These are phyloP conservation scores for Magnolia sinica DNA, from an alignment of 164 flowering plant species.

Conservation along the genomic window DNA sequence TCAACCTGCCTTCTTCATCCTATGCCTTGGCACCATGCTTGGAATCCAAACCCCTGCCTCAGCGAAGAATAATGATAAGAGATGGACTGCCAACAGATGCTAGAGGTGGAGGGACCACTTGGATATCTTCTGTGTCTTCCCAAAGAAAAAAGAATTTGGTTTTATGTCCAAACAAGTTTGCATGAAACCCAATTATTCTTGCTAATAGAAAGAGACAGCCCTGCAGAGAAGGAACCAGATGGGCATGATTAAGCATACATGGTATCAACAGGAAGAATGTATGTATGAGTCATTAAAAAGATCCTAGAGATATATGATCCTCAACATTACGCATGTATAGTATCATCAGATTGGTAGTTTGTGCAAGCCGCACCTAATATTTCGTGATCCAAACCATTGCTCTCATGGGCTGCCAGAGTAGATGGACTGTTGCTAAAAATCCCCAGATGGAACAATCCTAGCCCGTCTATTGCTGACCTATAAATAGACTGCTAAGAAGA, in stretches of 20 bases:
- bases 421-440: background rate
- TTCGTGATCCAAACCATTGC: background rate
- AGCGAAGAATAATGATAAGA: constrained; percentile 62
- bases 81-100: constrained; percentile 92
- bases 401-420: background rate
- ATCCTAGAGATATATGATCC: background rate
- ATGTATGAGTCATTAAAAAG: background rate
- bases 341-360: background rate
- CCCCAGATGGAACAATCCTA: background rate
- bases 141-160: constrained; percentile 90
- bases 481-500: background rate
- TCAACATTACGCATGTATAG: background rate
- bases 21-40: constrained; percentile 80
- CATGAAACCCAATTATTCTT: constrained; percentile 82
- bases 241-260: background rate
- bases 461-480: background rate
- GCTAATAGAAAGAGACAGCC: constrained; percentile 94
- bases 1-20: constrained; percentile 86
- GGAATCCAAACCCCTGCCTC: constrained; percentile 86
- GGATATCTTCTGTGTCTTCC: constrained; percentile 95
- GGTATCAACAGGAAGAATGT: too few species aligned
- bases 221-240: constrained; percentile 30
- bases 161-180: constrained; percentile 84
- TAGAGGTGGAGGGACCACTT: constrained; percentile 63
- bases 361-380: background rate